A percentile compares a stretch with the other conserved stretches of the same genome.
Conservation (phyloP, 73 alveolate genomes). For the Stentor coeruleus region DNA sequence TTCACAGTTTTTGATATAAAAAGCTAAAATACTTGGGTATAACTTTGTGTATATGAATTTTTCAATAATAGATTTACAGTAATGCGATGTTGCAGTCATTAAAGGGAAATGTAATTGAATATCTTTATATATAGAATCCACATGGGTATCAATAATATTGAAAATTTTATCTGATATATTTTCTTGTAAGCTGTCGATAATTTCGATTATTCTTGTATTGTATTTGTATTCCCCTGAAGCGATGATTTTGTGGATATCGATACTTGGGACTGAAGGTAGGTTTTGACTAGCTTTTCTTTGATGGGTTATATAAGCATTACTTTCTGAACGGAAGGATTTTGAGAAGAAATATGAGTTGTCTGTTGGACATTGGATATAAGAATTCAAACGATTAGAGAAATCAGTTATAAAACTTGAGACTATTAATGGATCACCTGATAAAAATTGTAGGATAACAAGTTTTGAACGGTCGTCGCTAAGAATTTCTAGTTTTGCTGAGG, state of each 20-base stretch:
- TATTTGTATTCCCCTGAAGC: not conserved
- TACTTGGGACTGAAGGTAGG: not conserved
- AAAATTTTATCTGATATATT: not conserved
- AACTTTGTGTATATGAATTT: slow-evolving; percentile 56
- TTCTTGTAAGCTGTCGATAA: not conserved
- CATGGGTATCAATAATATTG: not conserved
- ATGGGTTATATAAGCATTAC: not conserved
- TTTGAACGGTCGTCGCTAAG: not conserved
- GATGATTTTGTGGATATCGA: not conserved
- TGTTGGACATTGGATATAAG: not conserved
- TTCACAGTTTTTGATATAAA: slow-evolving; percentile 46
- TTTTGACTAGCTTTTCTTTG: not conserved
- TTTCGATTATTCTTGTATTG: not conserved
- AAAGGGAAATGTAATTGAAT: not conserved
- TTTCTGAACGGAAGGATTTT: not conserved
- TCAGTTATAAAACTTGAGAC: too few relatives aligned
- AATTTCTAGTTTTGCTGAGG: not conserved
- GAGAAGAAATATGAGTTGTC: not conserved
- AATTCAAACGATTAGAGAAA: not conserved
- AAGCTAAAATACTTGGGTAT: slow-evolving; percentile 39
- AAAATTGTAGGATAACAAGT: not conserved
- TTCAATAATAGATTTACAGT: slow-evolving; percentile 62
- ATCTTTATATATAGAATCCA: not conserved
- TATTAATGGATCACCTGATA: not conserved
- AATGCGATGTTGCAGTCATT: slow-evolving; percentile 27